phyloP scores from a whole-genome alignment of 192 early-diverging fungal species.

The Dissophora ornata region DNA sequence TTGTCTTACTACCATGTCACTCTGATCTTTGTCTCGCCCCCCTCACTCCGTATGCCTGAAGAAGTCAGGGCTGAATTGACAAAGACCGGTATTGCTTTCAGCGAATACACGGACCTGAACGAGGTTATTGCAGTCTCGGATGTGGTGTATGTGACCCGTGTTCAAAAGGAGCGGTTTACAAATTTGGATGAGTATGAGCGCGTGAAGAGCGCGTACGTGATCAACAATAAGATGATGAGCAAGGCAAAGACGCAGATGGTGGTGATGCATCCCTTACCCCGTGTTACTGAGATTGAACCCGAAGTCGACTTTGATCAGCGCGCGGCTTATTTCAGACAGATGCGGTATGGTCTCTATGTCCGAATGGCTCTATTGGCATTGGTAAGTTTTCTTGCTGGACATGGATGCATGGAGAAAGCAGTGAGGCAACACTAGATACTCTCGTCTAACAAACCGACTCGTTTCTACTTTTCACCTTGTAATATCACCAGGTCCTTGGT shows the following conservation, averaged over 20 bases:
- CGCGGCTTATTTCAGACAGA: constrained; percentile 98
- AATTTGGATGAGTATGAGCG: constrained; percentile 81
- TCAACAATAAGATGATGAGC: constrained; percentile 88
- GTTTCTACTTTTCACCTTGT: background rate
- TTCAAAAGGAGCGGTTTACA: constrained; percentile 96
- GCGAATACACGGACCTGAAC: constrained; percentile 78
- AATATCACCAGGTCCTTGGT: constrained; percentile 2
- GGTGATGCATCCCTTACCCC: constrained; percentile 98
- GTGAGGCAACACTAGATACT: background rate
- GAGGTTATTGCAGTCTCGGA: constrained; percentile 89
- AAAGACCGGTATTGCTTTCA: constrained; percentile 63
- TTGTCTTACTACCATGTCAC: constrained; percentile 93
- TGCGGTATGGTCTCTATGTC: constrained; percentile 97
- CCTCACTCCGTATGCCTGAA: constrained; percentile 85
- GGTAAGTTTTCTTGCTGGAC: constrained; percentile 61
- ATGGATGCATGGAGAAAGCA: background rate
- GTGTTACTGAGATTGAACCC: constrained; percentile 94
- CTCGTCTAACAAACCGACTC: background rate
- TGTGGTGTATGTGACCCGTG: constrained; percentile 96
- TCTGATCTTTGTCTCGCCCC: constrained; percentile 91
- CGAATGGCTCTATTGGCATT: constrained; percentile 97
- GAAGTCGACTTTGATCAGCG: constrained; percentile 99
- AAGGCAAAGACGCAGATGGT: constrained; percentile 96
- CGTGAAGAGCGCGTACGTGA: constrained; percentile 80
- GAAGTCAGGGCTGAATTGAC: constrained; percentile 79